Percentiles rank a stretch among this genome's conserved stretches.
phyloP scores from a whole-genome alignment of 495 filamentous ascomycete species.

The Cudoniella acicularis region DNA sequence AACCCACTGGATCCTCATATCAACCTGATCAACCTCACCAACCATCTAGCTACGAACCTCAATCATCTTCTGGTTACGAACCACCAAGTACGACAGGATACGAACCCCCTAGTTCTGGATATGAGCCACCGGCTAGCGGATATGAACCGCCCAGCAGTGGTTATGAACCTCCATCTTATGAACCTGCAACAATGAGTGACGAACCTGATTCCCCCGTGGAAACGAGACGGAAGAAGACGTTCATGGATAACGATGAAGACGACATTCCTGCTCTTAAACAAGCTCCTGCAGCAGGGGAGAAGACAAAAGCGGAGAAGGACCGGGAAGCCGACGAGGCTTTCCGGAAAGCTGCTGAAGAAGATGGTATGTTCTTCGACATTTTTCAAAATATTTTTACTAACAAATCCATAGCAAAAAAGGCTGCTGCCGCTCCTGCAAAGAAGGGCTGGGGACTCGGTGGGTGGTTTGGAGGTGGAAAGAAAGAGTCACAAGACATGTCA shows the following conservation, averaged over 20 bases:
- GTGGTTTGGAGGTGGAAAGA: conserved; percentile 65
- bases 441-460: conserved; percentile 79
- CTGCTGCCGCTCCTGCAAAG: conserved; percentile 45
- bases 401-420: conserved; percentile 35
- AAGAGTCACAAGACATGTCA: conserved; percentile 31
- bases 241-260: conserved; percentile 76
- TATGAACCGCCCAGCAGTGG: conserved; percentile 23
- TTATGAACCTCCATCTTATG: conserved; percentile 51
- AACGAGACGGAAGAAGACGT: conserved; percentile 62
- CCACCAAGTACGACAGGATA: conserved; percentile 4
- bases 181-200: conserved; percentile 45
- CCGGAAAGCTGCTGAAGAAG: conserved; percentile 78
- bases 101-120: not conserved
- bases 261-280: conserved; percentile 36
- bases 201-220: conserved; percentile 46
- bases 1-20: conserved; percentile 1
- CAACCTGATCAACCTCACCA: conserved; percentile 7
- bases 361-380: conserved; percentile 49
- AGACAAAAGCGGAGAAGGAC: conserved; percentile 55
- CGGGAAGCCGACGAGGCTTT: conserved; percentile 73
- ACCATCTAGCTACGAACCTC: conserved; percentile 21
- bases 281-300: conserved; percentile 21
- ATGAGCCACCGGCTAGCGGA: conserved; percentile 8
- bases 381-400: conserved; percentile 13
- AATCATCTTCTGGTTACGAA: conserved; percentile 16